Evolutionary conservation across 2,329 filamentous ascomycete genomes (phyloP).

Genomic region (Trichoderma sp.): DNA sequence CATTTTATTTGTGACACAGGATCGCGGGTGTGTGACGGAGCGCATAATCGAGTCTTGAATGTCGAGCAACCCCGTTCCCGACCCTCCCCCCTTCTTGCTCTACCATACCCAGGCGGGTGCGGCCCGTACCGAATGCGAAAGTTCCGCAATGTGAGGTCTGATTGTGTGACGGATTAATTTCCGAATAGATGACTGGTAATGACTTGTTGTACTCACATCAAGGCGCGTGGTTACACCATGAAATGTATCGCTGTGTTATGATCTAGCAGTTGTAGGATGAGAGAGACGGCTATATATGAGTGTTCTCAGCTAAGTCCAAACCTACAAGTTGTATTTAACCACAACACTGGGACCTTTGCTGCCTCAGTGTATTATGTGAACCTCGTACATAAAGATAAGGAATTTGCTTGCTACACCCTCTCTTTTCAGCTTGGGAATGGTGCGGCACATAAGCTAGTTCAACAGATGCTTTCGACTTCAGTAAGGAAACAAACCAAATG

Average conservation of each 20-base stretch:
- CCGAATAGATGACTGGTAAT: neutral
- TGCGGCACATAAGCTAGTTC: neutral
- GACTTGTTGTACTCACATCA: neutral
- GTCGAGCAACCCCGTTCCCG: neutral
- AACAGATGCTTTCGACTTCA: neutral
- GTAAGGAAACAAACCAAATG: neutral
- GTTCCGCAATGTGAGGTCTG: neutral
- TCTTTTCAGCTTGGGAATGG: neutral
- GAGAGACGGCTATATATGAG: too few relatives aligned
- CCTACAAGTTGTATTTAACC: too few relatives aligned
- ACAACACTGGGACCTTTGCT: too few relatives aligned
- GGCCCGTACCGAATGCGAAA: neutral
- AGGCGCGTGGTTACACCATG: neutral
- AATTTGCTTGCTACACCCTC: neutral
- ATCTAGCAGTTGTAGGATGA: too few relatives aligned
- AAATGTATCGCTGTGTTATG: neutral
- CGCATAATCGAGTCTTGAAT: neutral
- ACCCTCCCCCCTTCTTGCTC: neutral
- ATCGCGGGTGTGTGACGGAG: neutral
- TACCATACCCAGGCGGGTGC: neutral
- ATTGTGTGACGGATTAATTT: neutral
- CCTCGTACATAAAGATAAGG: too few relatives aligned
- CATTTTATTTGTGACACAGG: neutral
- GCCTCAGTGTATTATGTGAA: too few relatives aligned
- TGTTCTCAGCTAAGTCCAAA: too few relatives aligned